Evolutionary conservation across 139 green algal species (phyloP), one percentile per base, ranked within the genome.

Genomic region (Chlamydomonas eustigma): DNA sequence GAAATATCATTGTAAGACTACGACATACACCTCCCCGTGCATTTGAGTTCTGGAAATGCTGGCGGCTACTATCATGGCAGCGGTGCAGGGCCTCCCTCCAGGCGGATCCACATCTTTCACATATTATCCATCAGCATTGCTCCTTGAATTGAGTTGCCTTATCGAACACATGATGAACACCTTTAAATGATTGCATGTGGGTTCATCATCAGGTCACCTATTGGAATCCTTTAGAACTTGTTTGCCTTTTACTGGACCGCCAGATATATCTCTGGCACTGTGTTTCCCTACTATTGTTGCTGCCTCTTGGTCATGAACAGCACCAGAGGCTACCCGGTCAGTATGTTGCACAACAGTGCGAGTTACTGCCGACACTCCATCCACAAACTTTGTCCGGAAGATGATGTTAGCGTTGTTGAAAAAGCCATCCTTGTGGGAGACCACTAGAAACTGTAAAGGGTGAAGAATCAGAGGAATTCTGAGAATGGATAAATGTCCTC

Each of bases 331-430:
- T 4, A 72, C 34, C 5, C 65, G 8, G 33, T 72, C 65, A 33
- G 65, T 34, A 5, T 39, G 33, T 24, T 44, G 33, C 33, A 72
- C 65, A 6, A 72, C 65, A 8, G 91, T 97, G 63, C 94, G 83
- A 1, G 83, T 93, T 22, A 99, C 93, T 2, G 85, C 89, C 25
- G 91, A 97, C n/a, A 97, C 87, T 12, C 96, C 96, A 71, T 99
- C 93, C 30, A 98, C 90, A 78, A 99, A 98, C 81, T 97, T 97
- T 69, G 96, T 99, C 28, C 94, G 86, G 88, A 97, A 99, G 65
- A 99, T 90, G 65, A 98, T 93, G 82, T 98, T 98, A 65, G 96
- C 96, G 84, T 99, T 98, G 89, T 91, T 95, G 89, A 99, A 99
- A 93, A 99, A 98, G 64, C 96, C 96, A 81, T 99, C 96, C 25